Percentiles rank a stretch among this genome's conserved stretches.
Evolutionary conservation across 306 rosid species (phyloP).

Genomic region (Lagenaria siceraria): DNA sequence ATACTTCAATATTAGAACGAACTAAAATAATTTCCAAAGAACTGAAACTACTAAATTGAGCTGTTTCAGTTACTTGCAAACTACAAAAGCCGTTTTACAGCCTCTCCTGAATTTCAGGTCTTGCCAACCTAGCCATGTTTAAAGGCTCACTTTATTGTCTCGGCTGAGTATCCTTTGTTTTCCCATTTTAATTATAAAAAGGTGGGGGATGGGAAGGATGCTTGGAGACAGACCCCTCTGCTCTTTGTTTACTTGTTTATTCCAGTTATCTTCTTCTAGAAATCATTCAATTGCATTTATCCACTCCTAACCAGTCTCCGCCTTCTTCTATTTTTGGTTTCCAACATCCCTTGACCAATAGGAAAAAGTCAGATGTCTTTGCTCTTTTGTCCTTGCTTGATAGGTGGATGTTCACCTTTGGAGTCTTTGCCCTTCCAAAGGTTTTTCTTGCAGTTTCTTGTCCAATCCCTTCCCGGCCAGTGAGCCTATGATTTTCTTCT

Average conservation of each 20-base stretch:
- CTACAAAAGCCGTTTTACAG: neutral
- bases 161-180: neutral
- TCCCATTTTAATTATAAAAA: neutral
- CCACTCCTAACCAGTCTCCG: neutral
- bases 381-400: neutral
- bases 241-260: neutral
- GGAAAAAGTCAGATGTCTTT: neutral
- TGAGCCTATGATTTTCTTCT: too few species aligned
- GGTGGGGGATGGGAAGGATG: neutral
- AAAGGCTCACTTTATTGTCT: neutral
- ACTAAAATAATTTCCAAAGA: neutral
- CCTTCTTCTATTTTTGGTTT: neutral
- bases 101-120: neutral
- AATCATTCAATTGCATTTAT: neutral
- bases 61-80: neutral
- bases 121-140: neutral
- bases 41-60: neutral
- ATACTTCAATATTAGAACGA: neutral
- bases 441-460: too few species aligned
- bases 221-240: neutral
- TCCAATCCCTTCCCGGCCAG: neutral
- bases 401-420: neutral
- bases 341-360: neutral
- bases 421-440: neutral
- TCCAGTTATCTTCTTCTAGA: neutral